These are phyloP conservation scores for Viola odorata DNA, from an alignment of 345 rosid genomes.

Conservation along the genomic window DNA sequence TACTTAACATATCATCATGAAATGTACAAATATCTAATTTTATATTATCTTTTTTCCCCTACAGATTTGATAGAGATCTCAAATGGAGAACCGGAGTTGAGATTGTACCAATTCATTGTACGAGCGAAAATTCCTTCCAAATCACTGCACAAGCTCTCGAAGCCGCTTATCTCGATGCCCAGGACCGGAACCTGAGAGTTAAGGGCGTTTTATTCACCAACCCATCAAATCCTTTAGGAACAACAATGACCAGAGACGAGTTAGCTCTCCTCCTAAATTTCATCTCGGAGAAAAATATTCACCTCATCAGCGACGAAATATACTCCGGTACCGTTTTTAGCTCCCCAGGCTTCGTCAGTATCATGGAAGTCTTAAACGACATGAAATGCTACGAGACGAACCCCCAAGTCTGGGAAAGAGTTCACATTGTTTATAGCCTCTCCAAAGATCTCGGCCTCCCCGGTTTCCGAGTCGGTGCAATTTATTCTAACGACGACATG, in stretches of 20 bases:
- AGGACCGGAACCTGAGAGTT: constrained; percentile 53
- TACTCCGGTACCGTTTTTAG: constrained; percentile 71
- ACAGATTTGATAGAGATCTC: constrained; percentile 55
- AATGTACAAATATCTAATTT: constrained; percentile 21
- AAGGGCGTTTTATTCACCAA: constrained; percentile 74
- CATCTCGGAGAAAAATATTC: constrained; percentile 48
- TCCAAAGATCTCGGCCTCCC: constrained; percentile 81
- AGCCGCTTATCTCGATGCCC: constrained; percentile 60
- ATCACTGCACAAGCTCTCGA: constrained; percentile 48
- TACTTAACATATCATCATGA: not conserved
- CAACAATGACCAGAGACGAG: constrained; percentile 50
- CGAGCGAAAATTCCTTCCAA: constrained; percentile 46
- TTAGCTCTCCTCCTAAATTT: constrained; percentile 61
- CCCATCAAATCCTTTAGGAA: constrained; percentile 83
- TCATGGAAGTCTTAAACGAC: constrained; percentile 61
- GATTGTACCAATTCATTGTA: constrained; percentile 44
- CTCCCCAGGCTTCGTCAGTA: constrained; percentile 55
- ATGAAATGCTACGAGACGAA: constrained; percentile 31
- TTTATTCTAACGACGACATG: constrained; percentile 62
- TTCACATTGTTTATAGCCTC: constrained; percentile 68
- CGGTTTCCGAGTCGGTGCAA: constrained; percentile 82
- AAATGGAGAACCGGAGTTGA: constrained; percentile 53
- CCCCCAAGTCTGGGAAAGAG: constrained; percentile 43
- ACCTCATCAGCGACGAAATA: constrained; percentile 77
- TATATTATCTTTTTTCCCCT: constrained; percentile 9